Evolutionary conservation across 768 basidiomycete species (phyloP), one percentile per base, ranked within the genome.

Genomic region (Pleurotus ostreatus): DNA sequence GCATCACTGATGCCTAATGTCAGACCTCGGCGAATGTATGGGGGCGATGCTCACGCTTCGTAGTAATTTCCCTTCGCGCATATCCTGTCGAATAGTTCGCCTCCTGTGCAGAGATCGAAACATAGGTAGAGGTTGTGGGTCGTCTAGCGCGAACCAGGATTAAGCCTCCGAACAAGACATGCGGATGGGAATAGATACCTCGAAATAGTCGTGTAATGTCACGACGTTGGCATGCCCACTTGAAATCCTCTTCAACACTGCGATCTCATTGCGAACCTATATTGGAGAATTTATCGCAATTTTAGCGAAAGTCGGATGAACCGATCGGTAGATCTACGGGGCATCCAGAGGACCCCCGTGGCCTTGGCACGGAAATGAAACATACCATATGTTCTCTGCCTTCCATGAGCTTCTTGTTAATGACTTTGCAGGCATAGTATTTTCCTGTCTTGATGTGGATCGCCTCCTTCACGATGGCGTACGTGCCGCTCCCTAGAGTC

Each of bases 351-450:
- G 8, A 25, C 5, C 30, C 30, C 11, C 30, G 30, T 3, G 45
- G 25, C 45, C 45, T 53, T 41, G 37, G 23, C 38, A 41, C 39
- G 38, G 60, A 40, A 39, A 18, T 38, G 57, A 55, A 38, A 67
- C 84, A 62, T 18, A 94, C 96, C 96, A 99, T 98, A 69, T 95
- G 86, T 74, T 98, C 96, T 60, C 96, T 80, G 4, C 96, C 96
- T 68, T 96, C 91, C 94, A 97, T 97, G 57, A 97, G 84, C 66
- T 95, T 94, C 81, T 98, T 98, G 85, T 96, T 98, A 75, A 98
- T 94, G 65, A 98, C 97, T 73, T 99, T 99, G 83, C 95, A 98
- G 18, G 96, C 97, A 78, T 89, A 98, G 74, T 95, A 96, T 70
- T 97, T 83, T 58, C 78, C 78, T 1, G 94, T 93, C 75, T 89